Percentiles rank a stretch among this genome's conserved stretches.
phyloP scores from a whole-genome alignment of 78 protist species.

The Dictyostelium discoideum region dicty_2.7 NC_007088.5:4847001-4847500 shows the following conservation, averaged over 20 bases:
- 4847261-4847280: background rate
- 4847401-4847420: background rate
- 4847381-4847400: background rate
- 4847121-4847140: conserved; percentile 23
- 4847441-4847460: conserved; percentile 14
- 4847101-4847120: conserved; percentile 1
- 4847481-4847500: background rate
- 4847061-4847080: too few relatives aligned
- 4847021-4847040: background rate
- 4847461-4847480: conserved; percentile 19
- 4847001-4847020: background rate
- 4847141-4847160: background rate
- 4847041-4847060: background rate
- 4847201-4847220: background rate
- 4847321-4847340: conserved; percentile 17
- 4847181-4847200: conserved; percentile 70
- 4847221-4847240: conserved; percentile 23
- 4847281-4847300: background rate
- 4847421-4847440: background rate
- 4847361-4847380: background rate
- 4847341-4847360: background rate
- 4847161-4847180: conserved; percentile 36
- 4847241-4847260: background rate
- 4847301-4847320: conserved; percentile 14
- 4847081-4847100: background rate